These are phyloP conservation scores for Geoglossum glabrum DNA, from an alignment of 495 filamentous ascomycete genomes.

Conservation along the genomic window DNA sequence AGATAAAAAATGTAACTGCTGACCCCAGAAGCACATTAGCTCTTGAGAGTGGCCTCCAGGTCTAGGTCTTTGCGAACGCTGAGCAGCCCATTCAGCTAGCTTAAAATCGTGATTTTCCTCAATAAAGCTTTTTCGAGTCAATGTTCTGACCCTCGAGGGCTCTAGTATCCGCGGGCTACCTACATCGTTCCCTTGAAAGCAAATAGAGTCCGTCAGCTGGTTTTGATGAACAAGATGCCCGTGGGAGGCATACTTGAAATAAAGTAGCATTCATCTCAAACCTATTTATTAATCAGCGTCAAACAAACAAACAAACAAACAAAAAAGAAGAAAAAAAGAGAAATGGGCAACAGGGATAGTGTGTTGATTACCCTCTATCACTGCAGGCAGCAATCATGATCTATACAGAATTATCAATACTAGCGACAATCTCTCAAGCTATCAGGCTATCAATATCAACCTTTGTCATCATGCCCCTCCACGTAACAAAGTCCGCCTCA, in stretches of 20 bases:
- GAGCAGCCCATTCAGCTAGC: constrained; percentile 29
- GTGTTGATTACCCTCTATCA: constrained; percentile 53
- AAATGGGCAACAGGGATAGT: neutral
- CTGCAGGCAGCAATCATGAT: constrained; percentile 75
- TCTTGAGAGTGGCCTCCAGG: constrained; percentile 39
- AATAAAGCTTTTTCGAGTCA: constrained; percentile 44
- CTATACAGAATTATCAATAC: constrained; percentile 22
- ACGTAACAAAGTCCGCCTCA: constrained; percentile 69
- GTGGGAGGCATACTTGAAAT: constrained; percentile 47
- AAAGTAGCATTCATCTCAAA: constrained; percentile 93
- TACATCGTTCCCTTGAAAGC: constrained; percentile 57
- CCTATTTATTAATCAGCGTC: constrained; percentile 21
- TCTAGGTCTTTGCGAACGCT: constrained; percentile 29
- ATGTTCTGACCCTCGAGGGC: neutral
- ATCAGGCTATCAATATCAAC: constrained; percentile 20
- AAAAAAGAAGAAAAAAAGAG: neutral
- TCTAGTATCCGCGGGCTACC: constrained; percentile 12
- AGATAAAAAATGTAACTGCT: neutral
- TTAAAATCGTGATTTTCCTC: constrained; percentile 72
- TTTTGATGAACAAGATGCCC: neutral
- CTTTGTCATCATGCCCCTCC: constrained; percentile 99
- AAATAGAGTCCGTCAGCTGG: constrained; percentile 9
- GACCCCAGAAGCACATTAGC: constrained; percentile 49
- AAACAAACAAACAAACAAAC: constrained; percentile 1
- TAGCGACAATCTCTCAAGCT: neutral